These are phyloP conservation scores for Vanderwaltozyma verrucispora DNA, from an alignment of 805 yeast species.

Conservation along the genomic window DNA sequence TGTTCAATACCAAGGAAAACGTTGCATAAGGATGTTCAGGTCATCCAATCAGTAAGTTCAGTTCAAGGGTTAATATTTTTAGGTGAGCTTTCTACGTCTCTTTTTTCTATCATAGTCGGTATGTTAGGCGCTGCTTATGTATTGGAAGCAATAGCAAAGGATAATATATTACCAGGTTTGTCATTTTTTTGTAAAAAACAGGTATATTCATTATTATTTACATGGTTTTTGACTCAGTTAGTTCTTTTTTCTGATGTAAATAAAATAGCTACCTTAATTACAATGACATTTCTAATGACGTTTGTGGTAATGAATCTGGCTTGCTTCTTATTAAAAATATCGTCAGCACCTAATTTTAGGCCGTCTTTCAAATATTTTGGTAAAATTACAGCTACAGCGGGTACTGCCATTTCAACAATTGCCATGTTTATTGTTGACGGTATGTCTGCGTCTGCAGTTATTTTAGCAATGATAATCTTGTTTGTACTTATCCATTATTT, in stretches of 20 bases:
- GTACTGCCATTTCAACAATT: constrained; percentile 54
- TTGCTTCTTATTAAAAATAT: constrained; percentile 75
- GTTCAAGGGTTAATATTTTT: constrained; percentile 57
- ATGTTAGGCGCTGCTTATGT: constrained; percentile 91
- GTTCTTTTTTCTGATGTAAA: constrained; percentile 86
- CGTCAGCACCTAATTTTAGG: constrained; percentile 96
- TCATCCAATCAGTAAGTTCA: constrained; percentile 71
- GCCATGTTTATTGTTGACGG: constrained; percentile 97
- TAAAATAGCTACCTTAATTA: constrained; percentile 87
- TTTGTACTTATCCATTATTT: constrained; percentile 76
- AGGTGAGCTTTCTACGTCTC: constrained; percentile 88
- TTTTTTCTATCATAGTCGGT: constrained; percentile 92
- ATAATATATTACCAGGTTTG: constrained; percentile 76
- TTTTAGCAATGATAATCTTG: constrained; percentile 52
- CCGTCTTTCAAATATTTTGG: constrained; percentile 89
- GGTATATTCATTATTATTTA: constrained; percentile 51
- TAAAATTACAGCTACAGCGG: constrained; percentile 69
- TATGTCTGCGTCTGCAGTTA: constrained; percentile 67
- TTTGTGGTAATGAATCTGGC: constrained; percentile 91
- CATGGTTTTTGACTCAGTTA: constrained; percentile 76
- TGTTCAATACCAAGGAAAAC: constrained; percentile 69
- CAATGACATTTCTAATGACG: constrained; percentile 96
- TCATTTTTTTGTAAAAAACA: constrained; percentile 56
- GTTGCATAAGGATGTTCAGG: constrained; percentile 68
- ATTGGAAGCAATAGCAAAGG: constrained; percentile 84